Percentiles rank a stretch among this genome's conserved stretches.
These are phyloP conservation scores for Nephelium lappaceum DNA, from an alignment of 345 rosid genomes.

Conservation along the genomic window DNA sequence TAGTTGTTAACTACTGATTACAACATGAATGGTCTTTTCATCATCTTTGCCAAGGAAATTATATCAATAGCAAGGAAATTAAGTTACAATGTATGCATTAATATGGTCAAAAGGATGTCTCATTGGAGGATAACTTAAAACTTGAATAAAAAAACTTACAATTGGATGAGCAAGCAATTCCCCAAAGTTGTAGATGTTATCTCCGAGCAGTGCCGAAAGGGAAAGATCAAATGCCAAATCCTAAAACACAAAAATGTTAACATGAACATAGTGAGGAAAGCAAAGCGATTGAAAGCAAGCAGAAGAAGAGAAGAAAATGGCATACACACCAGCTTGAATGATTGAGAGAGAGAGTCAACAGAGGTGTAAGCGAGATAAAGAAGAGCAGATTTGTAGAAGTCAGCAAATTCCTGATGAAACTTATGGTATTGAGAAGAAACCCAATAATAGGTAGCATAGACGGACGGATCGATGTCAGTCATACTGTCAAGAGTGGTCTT, in stretches of 20 bases:
- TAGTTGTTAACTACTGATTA: not conserved
- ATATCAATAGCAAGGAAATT: not conserved
- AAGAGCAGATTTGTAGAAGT: conserved; percentile 89
- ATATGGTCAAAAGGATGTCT: not conserved
- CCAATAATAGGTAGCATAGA: conserved; percentile 88
- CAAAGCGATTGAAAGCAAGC: too few relatives aligned
- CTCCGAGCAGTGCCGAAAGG: conserved; percentile 97
- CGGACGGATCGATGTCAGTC: conserved; percentile 99
- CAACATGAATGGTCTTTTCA: not conserved
- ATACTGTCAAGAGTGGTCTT: conserved; percentile 83
- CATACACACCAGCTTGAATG: conserved; percentile 82
- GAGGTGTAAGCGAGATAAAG: conserved; percentile 95
- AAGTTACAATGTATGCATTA: not conserved
- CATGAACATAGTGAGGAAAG: conserved; percentile 6
- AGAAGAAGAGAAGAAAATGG: too few relatives aligned
- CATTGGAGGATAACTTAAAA: too few relatives aligned
- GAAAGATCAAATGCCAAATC: conserved; percentile 98
- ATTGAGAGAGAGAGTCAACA: conserved; percentile 88
- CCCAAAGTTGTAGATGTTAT: conserved; percentile 97
- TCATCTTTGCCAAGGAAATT: not conserved
- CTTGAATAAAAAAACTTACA: conserved; percentile 51
- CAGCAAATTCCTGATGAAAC: conserved; percentile 82
- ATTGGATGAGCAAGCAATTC: conserved; percentile 98
- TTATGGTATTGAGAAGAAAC: conserved; percentile 91
- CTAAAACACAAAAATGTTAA: conserved; percentile 42